These are phyloP conservation scores for Dipteronia sinensis DNA, from an alignment of 345 rosid species.

Conservation along the genomic window DNA sequence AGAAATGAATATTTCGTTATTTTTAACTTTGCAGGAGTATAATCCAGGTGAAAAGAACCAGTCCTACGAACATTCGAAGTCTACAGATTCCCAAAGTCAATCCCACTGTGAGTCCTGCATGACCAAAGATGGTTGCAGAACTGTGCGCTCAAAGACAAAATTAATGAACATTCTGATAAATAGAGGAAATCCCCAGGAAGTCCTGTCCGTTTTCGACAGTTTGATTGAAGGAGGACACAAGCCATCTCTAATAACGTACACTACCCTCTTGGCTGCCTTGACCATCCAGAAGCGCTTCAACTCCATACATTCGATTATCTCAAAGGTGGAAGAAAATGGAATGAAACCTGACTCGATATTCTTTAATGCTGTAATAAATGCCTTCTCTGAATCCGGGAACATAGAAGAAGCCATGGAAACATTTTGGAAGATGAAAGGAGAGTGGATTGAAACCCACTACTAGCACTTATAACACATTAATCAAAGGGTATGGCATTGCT, in stretches of 20 bases:
- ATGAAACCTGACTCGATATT: conserved; percentile 52
- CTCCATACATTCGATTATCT: conserved; percentile 48
- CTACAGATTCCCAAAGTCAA: conserved; percentile 16
- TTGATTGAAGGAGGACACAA: conserved; percentile 54
- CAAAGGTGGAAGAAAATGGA: conserved; percentile 49
- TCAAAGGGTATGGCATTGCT: conserved; percentile 64
- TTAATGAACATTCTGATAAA: conserved; percentile 56
- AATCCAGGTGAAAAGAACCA: conserved; percentile 17
- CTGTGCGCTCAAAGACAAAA: conserved; percentile 58
- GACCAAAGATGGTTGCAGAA: conserved; percentile 47
- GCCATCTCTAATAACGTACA: conserved; percentile 56
- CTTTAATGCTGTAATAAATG: conserved; percentile 63
- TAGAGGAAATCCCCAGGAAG: conserved; percentile 61
- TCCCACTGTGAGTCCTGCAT: conserved; percentile 35
- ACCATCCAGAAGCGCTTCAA: conserved; percentile 53
- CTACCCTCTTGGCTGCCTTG: conserved; percentile 64
- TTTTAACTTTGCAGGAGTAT: conserved; percentile 20
- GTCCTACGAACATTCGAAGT: conserved; percentile 12
- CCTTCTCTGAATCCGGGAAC: conserved; percentile 63
- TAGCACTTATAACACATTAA: conserved; percentile 62
- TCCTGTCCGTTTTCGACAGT: conserved; percentile 39
- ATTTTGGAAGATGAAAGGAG: conserved; percentile 56
- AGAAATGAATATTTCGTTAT: not conserved
- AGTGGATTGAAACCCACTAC: conserved; percentile 56
- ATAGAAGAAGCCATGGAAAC: conserved; percentile 53